Evolutionary conservation across 2,329 filamentous ascomycete genomes (phyloP).

Genomic region (Thermochaetoides dissita): DNA sequence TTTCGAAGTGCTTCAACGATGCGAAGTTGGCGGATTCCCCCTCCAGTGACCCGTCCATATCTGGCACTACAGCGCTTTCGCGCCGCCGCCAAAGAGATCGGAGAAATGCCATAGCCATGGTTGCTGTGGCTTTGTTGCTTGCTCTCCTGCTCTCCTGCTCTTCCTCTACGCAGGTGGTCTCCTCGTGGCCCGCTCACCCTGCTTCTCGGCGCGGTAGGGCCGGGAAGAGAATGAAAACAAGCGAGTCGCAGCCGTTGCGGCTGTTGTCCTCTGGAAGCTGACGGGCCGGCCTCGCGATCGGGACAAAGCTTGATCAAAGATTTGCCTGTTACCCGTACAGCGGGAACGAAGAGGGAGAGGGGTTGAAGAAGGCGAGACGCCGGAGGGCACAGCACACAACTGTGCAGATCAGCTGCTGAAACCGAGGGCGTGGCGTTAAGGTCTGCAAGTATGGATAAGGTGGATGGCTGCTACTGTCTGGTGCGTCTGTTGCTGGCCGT

Average conservation of each 20-base stretch:
- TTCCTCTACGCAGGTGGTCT: slow-evolving; percentile 3
- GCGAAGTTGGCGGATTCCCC: slow-evolving; percentile 28
- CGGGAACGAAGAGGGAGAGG: no score
- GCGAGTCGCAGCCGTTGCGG: slow-evolving; percentile 5
- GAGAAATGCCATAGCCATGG: slow-evolving; percentile 11
- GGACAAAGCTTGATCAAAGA: no score
- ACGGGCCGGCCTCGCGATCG: no score
- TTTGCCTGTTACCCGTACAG: no score
- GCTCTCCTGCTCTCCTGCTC: neutral
- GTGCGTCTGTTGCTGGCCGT: slow-evolving; percentile 3
- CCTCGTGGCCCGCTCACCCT: slow-evolving; percentile 7
- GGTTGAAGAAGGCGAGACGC: no score
- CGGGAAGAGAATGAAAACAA: slow-evolving; percentile 3
- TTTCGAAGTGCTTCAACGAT: slow-evolving; percentile 42
- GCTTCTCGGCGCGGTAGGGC: slow-evolving; percentile 9
- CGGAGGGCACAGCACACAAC: no score
- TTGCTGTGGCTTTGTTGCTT: neutral
- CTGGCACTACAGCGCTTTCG: slow-evolving; percentile 13
- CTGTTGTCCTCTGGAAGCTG: slow-evolving; percentile 1
- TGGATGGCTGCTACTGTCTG: no score
- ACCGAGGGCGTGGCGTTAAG: no score
- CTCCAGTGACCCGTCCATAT: slow-evolving; percentile 15
- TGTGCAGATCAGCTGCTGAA: no score
- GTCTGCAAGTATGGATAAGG: no score
- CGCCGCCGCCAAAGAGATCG: slow-evolving; percentile 14